phyloP scores from a whole-genome alignment of 2,329 filamentous ascomycete species.

The Phyllosticta capitalensis region DNA sequence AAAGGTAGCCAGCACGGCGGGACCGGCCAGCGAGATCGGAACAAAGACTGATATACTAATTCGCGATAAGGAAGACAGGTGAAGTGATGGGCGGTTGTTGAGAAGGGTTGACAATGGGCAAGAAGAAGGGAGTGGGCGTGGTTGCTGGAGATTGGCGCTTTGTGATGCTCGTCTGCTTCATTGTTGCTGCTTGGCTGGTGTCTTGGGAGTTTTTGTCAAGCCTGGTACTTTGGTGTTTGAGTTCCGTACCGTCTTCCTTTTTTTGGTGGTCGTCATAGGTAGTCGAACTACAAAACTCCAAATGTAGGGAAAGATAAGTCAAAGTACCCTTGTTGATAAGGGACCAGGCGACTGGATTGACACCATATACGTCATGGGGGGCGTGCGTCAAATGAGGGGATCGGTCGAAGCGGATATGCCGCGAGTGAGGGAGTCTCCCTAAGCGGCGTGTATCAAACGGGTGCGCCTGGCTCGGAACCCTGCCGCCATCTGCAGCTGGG shows the following conservation, averaged over 20 bases:
- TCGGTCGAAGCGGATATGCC: neutral
- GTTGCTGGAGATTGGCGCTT: neutral
- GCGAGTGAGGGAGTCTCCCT: neutral
- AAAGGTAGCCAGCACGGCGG: constrained; percentile 9
- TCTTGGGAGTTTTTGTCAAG: neutral
- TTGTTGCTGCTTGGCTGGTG: neutral
- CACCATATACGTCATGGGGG: neutral
- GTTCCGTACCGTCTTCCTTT: too few species aligned
- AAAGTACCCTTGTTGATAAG: neutral
- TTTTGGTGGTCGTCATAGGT: neutral
- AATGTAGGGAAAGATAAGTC: neutral
- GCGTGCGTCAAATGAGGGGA: neutral
- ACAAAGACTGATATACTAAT: neutral
- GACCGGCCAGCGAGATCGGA: constrained; percentile 4
- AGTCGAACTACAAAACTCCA: neutral
- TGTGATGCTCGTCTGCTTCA: neutral
- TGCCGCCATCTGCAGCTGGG: neutral
- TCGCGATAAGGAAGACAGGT: neutral
- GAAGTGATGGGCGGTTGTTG: neutral
- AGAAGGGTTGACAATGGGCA: neutral
- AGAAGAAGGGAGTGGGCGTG: neutral
- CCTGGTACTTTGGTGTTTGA: too few species aligned
- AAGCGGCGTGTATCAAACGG: too few species aligned
- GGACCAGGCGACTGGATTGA: neutral
- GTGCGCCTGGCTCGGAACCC: too few species aligned